Conservation (phyloP, 345 rosid genomes). For the Cardamine occulta region DNA sequence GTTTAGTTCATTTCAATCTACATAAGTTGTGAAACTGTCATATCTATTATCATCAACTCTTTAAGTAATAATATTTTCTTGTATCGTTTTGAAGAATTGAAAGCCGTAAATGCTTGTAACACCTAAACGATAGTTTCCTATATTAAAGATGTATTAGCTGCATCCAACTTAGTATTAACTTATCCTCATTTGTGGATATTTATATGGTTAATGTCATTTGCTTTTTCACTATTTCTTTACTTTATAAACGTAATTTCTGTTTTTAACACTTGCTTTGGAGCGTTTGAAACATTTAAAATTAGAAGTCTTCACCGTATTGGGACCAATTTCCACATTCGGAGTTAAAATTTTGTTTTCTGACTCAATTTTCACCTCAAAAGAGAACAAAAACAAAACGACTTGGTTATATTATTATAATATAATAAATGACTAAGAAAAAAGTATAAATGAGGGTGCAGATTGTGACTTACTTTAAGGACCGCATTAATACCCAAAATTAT, state of each 20-base stretch:
- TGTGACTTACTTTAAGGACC: constrained; percentile 29
- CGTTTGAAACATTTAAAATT: neutral
- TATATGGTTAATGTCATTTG: neutral
- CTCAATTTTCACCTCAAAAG: neutral
- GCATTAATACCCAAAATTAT: constrained; percentile 25
- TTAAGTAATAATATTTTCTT: neutral
- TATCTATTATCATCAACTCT: neutral
- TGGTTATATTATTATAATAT: neutral
- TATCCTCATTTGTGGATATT: neutral
- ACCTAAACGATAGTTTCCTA: neutral
- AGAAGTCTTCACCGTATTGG: neutral
- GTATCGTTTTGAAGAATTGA: neutral
- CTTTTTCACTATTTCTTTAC: neutral
- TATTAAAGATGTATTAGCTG: neutral
- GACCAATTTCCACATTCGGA: neutral
- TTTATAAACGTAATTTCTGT: neutral
- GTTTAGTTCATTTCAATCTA: constrained; percentile 1
- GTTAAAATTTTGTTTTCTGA: neutral
- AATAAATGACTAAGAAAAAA: neutral
- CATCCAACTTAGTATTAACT: neutral
- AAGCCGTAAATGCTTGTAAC: neutral
- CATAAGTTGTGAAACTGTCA: neutral
- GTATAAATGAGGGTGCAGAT: constrained; percentile 9
- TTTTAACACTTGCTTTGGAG: neutral
- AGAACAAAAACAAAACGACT: neutral